Conservation (phyloP, 345 rosid genomes). For the Conringia planisiliqua region DNA sequence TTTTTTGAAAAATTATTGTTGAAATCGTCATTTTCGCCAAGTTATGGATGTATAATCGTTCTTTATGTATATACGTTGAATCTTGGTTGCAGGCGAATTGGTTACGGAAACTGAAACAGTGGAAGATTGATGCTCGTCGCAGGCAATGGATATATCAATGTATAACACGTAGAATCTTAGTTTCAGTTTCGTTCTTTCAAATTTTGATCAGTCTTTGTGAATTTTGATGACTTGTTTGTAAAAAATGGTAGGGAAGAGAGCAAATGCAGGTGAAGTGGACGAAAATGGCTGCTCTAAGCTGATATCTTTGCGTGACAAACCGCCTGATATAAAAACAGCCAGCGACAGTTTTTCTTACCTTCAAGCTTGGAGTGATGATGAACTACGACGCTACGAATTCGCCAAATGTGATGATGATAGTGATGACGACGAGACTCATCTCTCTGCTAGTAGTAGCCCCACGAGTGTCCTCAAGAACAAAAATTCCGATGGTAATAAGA, state of each 20-base stretch:
- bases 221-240: background rate
- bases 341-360: background rate
- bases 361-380: background rate
- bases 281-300: background rate
- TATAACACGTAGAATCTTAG: background rate
- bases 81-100: conserved; percentile 35
- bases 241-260: conserved; percentile 1
- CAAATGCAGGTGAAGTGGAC: background rate
- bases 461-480: conserved; percentile 31
- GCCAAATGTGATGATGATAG: background rate
- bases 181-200: background rate
- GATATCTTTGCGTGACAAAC: background rate
- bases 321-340: background rate
- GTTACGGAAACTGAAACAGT: conserved; percentile 39
- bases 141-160: conserved; percentile 42
- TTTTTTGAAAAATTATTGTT: background rate
- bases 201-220: background rate
- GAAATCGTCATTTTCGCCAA: background rate
- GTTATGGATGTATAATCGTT: background rate
- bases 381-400: background rate
- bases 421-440: conserved; percentile 20
- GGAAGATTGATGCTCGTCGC: conserved; percentile 41
- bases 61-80: background rate
- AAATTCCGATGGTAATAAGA: conserved; percentile 13
- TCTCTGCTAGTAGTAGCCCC: conserved; percentile 27